Conservation (phyloP, 352 stramenopile species). For the Phytophthora fragariae region DNA sequence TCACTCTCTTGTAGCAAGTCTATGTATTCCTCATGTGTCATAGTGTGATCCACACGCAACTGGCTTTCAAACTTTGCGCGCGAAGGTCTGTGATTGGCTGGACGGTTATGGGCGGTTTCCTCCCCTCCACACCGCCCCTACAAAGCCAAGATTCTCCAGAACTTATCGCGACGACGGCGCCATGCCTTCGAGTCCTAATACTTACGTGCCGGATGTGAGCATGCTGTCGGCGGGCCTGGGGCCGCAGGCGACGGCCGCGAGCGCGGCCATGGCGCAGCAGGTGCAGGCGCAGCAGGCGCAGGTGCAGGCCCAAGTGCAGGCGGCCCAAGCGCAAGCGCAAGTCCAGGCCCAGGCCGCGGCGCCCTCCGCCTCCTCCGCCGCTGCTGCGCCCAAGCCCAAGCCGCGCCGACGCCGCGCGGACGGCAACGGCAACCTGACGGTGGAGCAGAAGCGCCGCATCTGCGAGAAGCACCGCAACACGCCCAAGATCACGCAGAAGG, state of each 20-base stretch:
- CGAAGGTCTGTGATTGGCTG: conserved; percentile 6
- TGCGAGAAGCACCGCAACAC: conserved; percentile 88
- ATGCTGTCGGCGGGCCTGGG: conserved; percentile 27
- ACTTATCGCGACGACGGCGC: conserved; percentile 51
- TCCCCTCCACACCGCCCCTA: not conserved
- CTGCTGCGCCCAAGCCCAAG: conserved; percentile 28
- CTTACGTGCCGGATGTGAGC: conserved; percentile 42
- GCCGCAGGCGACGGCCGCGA: conserved; percentile 28
- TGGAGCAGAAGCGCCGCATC: conserved; percentile 90
- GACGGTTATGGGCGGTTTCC: conserved; percentile 6
- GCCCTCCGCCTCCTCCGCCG: not conserved
- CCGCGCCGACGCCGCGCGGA: conserved; percentile 55
- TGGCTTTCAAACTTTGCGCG: conserved; percentile 13
- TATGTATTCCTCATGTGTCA: not conserved
- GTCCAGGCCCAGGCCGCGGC: conserved; percentile 1
- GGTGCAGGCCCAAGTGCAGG: conserved; percentile 31
- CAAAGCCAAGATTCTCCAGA: conserved; percentile 68
- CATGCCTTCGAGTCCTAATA: conserved; percentile 91
- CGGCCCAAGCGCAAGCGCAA: conserved; percentile 14
- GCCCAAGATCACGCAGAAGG: conserved; percentile 91
- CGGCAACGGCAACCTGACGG: conserved; percentile 82
- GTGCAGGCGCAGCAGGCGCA: conserved; percentile 34
- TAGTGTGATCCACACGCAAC: not conserved
- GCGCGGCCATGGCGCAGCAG: conserved; percentile 40
- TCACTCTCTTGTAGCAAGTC: no score